A percentile compares a stretch with the other conserved stretches of the same genome.
Conservation (phyloP, 129 eudicot species). For the Flaveria ramosissima region DNA sequence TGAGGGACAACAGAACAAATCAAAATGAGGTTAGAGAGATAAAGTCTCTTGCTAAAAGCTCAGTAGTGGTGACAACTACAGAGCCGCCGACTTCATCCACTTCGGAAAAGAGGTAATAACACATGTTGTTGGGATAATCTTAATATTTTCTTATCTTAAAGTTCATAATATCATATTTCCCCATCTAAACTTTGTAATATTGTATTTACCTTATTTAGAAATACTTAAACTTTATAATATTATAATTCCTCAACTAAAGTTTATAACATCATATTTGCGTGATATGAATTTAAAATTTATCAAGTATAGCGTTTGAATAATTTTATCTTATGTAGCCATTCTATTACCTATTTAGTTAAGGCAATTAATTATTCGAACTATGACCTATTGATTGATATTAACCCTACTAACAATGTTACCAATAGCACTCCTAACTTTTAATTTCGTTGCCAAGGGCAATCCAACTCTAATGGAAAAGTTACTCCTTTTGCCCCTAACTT, state of each 20-base stretch:
- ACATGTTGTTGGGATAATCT: not conserved
- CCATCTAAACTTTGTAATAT: not conserved
- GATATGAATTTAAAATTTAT: not conserved
- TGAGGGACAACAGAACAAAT: constrained; percentile 79
- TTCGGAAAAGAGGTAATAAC: constrained; percentile 55
- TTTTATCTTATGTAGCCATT: not conserved
- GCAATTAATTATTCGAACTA: too few relatives aligned
- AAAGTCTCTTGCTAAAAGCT: constrained; percentile 43
- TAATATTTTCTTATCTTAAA: not conserved
- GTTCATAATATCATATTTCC: not conserved
- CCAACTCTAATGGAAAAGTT: too few relatives aligned
- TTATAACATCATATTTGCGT: not conserved
- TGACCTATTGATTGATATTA: too few relatives aligned
- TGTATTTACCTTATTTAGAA: not conserved
- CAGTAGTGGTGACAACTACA: constrained; percentile 35
- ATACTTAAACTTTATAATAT: not conserved
- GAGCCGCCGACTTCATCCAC: constrained; percentile 34
- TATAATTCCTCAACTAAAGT: not conserved
- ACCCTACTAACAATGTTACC: too few relatives aligned
- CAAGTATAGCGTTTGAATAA: not conserved
- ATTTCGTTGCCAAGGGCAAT: too few relatives aligned
- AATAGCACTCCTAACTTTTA: too few relatives aligned
- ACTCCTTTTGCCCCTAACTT: too few relatives aligned
- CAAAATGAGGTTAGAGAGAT: constrained; percentile 45
- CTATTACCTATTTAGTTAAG: not conserved